These are phyloP conservation scores for Cicer pinnatifidum DNA, from an alignment of 306 rosid species.

Conservation along the genomic window DNA sequence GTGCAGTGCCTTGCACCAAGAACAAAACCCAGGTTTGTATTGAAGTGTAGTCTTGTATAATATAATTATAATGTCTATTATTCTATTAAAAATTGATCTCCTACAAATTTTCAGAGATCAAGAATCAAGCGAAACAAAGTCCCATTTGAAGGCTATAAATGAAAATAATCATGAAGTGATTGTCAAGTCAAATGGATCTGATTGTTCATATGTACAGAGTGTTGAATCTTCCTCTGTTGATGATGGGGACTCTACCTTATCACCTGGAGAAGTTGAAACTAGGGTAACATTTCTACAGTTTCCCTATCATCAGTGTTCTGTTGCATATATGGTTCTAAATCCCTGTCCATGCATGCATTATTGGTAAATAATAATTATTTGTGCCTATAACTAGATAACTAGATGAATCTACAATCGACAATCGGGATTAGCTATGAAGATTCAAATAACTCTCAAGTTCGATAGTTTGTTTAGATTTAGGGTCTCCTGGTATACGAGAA, in stretches of 20 bases:
- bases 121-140: constrained; percentile 46
- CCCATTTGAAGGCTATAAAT: constrained; percentile 42
- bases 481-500: constrained; percentile 14
- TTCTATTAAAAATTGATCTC: constrained; percentile 35
- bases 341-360: constrained; percentile 22
- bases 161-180: constrained; percentile 44
- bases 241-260: constrained; percentile 45
- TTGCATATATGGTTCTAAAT: constrained; percentile 32
- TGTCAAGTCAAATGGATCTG: constrained; percentile 53
- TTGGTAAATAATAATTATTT: constrained; percentile 25
- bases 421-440: too few species aligned
- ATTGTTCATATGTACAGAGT: constrained; percentile 49
- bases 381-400: background rate
- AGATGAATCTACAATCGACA: too few species aligned
- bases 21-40: constrained; percentile 53
- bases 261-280: too few species aligned
- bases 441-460: background rate
- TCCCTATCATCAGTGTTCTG: constrained; percentile 19
- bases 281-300: constrained; percentile 7
- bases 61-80: constrained; percentile 19
- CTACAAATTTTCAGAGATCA: constrained; percentile 47
- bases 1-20: constrained; percentile 59
- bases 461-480: constrained; percentile 14
- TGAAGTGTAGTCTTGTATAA: constrained; percentile 20
- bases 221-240: constrained; percentile 51